Conservation (phyloP, 2,329 filamentous ascomycete genomes). For the Nothophoma quercina region DNA sequence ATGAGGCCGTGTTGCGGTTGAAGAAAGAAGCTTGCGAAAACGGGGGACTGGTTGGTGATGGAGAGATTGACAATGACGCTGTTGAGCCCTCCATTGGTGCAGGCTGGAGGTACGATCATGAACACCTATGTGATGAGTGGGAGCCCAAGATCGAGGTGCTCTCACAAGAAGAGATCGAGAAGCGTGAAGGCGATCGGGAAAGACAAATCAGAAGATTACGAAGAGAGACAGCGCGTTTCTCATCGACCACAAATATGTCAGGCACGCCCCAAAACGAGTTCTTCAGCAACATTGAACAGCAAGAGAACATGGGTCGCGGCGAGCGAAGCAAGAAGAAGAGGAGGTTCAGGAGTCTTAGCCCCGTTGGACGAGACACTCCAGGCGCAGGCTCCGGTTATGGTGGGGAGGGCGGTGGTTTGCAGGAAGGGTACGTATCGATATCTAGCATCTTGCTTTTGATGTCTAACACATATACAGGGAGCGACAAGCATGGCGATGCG, state of each 20-base stretch:
- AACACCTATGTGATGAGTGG: conserved; percentile 72
- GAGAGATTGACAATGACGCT: conserved; percentile 88
- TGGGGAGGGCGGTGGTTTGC: conserved; percentile 67
- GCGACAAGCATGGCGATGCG: conserved; percentile 83
- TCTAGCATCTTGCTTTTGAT: conserved; percentile 1
- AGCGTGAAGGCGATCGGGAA: conserved; percentile 92
- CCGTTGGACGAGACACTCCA: conserved; percentile 81
- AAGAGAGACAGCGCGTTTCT: conserved; percentile 91
- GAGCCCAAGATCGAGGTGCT: conserved; percentile 65
- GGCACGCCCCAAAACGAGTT: conserved; percentile 71
- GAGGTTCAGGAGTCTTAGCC: conserved; percentile 87
- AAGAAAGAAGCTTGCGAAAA: conserved; percentile 98
- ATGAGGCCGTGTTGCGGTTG: conserved; percentile 87
- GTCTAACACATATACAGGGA: conserved; percentile 60
- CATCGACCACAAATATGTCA: conserved; percentile 81
- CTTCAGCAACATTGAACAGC: conserved; percentile 62
- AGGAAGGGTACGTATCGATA: conserved; percentile 48
- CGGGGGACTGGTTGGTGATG: conserved; percentile 77
- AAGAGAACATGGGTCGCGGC: conserved; percentile 87
- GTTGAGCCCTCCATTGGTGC: conserved; percentile 77
- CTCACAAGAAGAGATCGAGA: conserved; percentile 96
- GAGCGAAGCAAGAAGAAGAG: conserved; percentile 96
- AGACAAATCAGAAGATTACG: conserved; percentile 85
- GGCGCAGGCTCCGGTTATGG: conserved; percentile 75
- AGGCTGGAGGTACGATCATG: conserved; percentile 95